Conservation (phyloP, 2,329 filamentous ascomycete genomes). For the Talaromyces rugulosus region DNA sequence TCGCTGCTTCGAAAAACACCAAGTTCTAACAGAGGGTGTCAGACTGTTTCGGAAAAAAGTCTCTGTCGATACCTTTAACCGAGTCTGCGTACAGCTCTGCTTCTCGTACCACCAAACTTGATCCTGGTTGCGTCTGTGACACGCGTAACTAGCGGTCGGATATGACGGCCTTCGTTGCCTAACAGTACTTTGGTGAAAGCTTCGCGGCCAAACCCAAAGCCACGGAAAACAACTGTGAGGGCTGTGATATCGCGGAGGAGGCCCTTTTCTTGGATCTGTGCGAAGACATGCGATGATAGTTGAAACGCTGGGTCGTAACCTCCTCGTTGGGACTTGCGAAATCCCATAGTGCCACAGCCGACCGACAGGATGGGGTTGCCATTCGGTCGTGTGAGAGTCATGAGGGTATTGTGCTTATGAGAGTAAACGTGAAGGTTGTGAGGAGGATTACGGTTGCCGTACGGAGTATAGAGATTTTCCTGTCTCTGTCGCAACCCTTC, state of each 20-base stretch:
- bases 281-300: constrained; percentile 75
- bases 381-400: constrained; percentile 82
- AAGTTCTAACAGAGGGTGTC: background rate
- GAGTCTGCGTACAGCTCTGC: constrained; percentile 77
- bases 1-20: background rate
- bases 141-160: constrained; percentile 70
- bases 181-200: constrained; percentile 85
- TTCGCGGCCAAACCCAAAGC: constrained; percentile 82
- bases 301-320: constrained; percentile 92
- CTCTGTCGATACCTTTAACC: constrained; percentile 42
- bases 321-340: constrained; percentile 73
- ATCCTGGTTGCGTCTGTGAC: constrained; percentile 83
- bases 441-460: constrained; percentile 44
- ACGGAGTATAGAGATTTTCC: constrained; percentile 17
- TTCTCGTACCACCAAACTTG: constrained; percentile 94
- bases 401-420: constrained; percentile 91
- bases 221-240: constrained; percentile 76
- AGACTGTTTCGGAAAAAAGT: background rate
- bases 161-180: constrained; percentile 72
- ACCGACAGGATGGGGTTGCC: constrained; percentile 74
- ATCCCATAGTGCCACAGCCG: constrained; percentile 85
- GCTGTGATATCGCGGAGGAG: constrained; percentile 70
- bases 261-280: constrained; percentile 76
- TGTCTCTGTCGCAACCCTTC: constrained; percentile 11
- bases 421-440: constrained; percentile 85